Evolutionary conservation across 1,284 basidiomycete species (phyloP).

Genomic region (Tranzscheliella williamsii): DNA sequence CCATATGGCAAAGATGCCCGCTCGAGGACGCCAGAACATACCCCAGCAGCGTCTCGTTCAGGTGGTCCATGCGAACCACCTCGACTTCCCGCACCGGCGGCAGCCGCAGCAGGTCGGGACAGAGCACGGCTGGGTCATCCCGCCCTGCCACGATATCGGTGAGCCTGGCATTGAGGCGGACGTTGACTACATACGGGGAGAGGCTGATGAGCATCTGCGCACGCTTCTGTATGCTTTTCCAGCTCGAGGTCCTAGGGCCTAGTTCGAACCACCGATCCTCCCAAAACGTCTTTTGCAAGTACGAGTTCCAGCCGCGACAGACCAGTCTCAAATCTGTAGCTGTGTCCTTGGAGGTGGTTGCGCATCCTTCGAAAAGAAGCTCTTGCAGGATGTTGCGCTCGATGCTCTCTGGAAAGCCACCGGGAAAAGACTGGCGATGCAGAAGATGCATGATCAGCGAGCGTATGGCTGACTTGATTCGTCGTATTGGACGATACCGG

Average conservation of each 20-base stretch:
- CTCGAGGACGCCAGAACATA: neutral
- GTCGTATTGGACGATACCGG: too few relatives aligned
- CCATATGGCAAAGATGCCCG: too few relatives aligned
- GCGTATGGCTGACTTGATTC: too few relatives aligned
- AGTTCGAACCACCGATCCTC: conserved; percentile 8
- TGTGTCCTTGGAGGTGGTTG: neutral
- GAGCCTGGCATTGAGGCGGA: neutral
- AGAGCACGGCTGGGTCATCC: neutral
- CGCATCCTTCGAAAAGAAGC: neutral
- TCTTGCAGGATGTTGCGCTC: too few relatives aligned
- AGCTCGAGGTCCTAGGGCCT: neutral
- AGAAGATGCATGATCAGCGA: too few relatives aligned
- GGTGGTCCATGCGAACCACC: neutral
- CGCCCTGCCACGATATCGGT: neutral
- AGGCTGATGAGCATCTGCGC: neutral
- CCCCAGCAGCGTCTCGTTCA: neutral
- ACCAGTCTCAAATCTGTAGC: conserved; percentile 5
- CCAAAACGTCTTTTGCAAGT: conserved; percentile 6
- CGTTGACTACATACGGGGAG: neutral
- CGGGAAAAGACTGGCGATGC: too few relatives aligned
- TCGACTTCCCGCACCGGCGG: neutral
- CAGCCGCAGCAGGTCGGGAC: neutral
- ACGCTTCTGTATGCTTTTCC: conserved; percentile 3
- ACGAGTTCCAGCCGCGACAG: conserved; percentile 5
- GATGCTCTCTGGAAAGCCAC: too few relatives aligned